Percentiles rank a stretch among this genome's conserved stretches.
phyloP scores from a whole-genome alignment of 2,329 filamentous ascomycete species.

The Chaetomium globosum region DNA sequence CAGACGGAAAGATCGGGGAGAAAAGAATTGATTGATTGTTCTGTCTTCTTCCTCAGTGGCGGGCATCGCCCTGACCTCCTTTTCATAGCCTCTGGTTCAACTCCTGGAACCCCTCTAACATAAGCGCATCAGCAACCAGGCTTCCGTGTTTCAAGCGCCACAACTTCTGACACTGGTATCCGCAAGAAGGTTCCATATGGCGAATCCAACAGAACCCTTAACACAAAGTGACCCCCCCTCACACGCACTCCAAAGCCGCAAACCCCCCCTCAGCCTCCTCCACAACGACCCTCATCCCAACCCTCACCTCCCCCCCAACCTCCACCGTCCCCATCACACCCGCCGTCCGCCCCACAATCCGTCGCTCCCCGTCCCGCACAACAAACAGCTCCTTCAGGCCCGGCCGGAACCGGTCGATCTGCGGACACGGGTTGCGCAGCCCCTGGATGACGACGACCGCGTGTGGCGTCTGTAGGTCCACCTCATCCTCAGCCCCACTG shows the following conservation, averaged over 20 bases:
- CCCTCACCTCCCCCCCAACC: constrained; percentile 5
- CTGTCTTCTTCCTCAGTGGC: no score
- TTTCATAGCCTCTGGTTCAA: no score
- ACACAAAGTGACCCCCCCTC: not conserved
- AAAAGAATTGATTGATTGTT: no score
- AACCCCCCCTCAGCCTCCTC: constrained; percentile 1
- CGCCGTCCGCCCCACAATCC: constrained; percentile 5
- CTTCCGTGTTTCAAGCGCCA: no score
- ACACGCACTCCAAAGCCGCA: constrained; percentile 12
- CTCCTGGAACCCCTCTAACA: no score
- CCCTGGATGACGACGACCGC: constrained; percentile 10
- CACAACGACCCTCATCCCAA: constrained; percentile 16
- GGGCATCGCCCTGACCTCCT: no score
- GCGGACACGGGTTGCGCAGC: constrained; percentile 16
- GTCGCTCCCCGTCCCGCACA: constrained; percentile 10
- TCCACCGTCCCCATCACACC: constrained; percentile 22
- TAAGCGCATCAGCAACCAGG: no score
- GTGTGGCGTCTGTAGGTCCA: not conserved
- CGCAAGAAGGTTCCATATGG: no score
- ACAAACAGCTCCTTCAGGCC: constrained; percentile 13
- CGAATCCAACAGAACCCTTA: no score
- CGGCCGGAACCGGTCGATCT: constrained; percentile 14
- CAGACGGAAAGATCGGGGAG: no score
- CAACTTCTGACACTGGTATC: no score
- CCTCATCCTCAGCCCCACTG: not conserved